These are phyloP conservation scores for Bipolaris gigantea DNA, from an alignment of 2,329 filamentous ascomycete genomes.

Conservation along the genomic window DNA sequence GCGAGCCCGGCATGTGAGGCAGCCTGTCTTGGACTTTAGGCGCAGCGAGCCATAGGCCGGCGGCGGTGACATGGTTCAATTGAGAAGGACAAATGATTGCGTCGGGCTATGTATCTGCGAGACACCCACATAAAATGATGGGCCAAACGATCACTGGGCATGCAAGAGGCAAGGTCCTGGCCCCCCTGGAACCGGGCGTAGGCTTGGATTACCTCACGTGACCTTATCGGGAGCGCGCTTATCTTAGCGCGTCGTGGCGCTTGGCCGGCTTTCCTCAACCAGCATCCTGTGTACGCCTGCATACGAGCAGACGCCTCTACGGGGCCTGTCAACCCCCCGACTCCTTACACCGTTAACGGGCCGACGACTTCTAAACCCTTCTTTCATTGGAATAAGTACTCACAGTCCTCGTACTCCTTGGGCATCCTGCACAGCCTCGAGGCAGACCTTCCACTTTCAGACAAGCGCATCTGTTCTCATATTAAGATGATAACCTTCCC, in stretches of 20 bases:
- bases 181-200: background rate
- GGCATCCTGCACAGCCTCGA: background rate
- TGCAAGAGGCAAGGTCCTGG: background rate
- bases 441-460: background rate
- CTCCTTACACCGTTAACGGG: background rate
- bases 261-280: background rate
- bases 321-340: too few relatives aligned
- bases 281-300: background rate
- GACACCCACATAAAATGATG: background rate
- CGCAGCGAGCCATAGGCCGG: background rate
- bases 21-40: constrained; percentile 2
- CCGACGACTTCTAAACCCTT: too few relatives aligned
- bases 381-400: background rate
- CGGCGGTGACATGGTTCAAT: background rate
- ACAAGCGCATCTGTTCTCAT: background rate
- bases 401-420: too few relatives aligned
- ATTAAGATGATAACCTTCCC: too few relatives aligned
- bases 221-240: constrained; percentile 8
- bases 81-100: background rate
- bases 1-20: constrained; percentile 1
- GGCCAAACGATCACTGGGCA: background rate
- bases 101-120: background rate
- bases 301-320: background rate
- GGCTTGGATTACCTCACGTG: background rate
- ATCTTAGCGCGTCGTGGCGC: background rate